Conservation (phyloP, 139 green algal species). For the Desmodesmus armatus region DNA sequence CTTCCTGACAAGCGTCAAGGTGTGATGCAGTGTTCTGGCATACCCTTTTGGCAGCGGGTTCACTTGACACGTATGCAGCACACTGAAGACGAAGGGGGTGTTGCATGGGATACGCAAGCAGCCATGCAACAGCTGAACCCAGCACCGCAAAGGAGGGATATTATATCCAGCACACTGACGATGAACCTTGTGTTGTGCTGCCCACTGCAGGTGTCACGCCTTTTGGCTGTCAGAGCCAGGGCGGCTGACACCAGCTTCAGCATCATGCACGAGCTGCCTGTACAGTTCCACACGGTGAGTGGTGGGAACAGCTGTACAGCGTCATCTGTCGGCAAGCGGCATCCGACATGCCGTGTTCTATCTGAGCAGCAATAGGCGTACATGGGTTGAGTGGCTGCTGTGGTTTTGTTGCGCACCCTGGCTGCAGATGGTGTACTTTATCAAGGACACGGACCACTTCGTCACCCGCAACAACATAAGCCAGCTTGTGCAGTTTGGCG, state of each 20-base stretch:
- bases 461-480: constrained; percentile 71
- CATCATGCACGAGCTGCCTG: constrained; percentile 53
- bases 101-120: background rate
- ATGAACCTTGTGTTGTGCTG: too few relatives aligned
- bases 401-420: background rate
- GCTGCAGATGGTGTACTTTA: constrained; percentile 71
- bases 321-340: too few relatives aligned
- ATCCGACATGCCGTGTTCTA: too few relatives aligned
- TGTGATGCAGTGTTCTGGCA: background rate
- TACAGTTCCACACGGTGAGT: constrained; percentile 40
- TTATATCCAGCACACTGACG: background rate
- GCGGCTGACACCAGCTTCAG: constrained; percentile 36
- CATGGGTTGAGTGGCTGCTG: background rate
- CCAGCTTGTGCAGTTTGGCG: constrained; percentile 62
- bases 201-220: constrained; percentile 54
- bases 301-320: background rate
- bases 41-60: too few relatives aligned
- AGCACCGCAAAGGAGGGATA: background rate
- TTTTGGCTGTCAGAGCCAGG: constrained; percentile 61
- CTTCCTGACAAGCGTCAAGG: constrained; percentile 53
- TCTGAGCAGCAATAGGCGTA: too few relatives aligned
- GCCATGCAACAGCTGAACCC: background rate
- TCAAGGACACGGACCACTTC: constrained; percentile 70
- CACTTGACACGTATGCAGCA: too few relatives aligned
- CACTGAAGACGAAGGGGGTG: too few relatives aligned